Evolutionary conservation across 2,329 filamentous ascomycete species (phyloP).

Genomic region (Stagonosporopsis chrysanthemi): DNA sequence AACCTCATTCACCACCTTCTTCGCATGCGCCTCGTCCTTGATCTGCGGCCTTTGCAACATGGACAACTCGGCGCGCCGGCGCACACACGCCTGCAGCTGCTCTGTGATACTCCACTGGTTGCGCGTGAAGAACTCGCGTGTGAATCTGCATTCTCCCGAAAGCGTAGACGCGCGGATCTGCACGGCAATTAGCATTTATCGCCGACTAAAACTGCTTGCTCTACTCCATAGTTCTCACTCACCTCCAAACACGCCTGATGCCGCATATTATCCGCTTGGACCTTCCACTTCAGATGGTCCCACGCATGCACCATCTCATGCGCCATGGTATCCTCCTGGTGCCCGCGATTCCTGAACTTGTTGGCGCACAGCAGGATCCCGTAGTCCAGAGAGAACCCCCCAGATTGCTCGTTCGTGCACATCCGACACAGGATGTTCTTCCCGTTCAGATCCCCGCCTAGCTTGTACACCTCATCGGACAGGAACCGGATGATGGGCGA

Average conservation of each 20-base stretch:
- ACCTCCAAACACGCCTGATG: conserved; percentile 96
- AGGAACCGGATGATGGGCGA: conserved; percentile 88
- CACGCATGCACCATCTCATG: conserved; percentile 99
- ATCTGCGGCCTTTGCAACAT: conserved; percentile 80
- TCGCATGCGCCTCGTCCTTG: conserved; percentile 84
- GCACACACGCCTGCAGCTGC: conserved; percentile 93
- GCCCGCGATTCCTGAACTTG: conserved; percentile 78
- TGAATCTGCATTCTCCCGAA: conserved; percentile 92
- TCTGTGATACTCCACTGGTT: conserved; percentile 89
- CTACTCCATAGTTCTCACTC: conserved; percentile 29
- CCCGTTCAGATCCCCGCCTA: conserved; percentile 77
- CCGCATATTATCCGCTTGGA: conserved; percentile 81
- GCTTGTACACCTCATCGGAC: conserved; percentile 77
- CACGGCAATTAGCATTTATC: background rate
- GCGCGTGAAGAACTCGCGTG: conserved; percentile 81
- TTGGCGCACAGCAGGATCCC: conserved; percentile 95
- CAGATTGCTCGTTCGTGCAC: conserved; percentile 75
- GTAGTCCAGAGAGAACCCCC: conserved; percentile 85
- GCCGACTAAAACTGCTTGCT: too few species aligned
- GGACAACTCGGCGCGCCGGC: conserved; percentile 79
- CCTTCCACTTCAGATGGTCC: conserved; percentile 90
- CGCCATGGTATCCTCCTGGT: conserved; percentile 90
- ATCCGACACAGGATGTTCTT: conserved; percentile 83
- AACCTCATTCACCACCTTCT: conserved; percentile 92
- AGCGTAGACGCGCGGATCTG: conserved; percentile 89